Conservation (phyloP, 371 early-diverging fungal species). For the Globomyces sp. region DNA sequence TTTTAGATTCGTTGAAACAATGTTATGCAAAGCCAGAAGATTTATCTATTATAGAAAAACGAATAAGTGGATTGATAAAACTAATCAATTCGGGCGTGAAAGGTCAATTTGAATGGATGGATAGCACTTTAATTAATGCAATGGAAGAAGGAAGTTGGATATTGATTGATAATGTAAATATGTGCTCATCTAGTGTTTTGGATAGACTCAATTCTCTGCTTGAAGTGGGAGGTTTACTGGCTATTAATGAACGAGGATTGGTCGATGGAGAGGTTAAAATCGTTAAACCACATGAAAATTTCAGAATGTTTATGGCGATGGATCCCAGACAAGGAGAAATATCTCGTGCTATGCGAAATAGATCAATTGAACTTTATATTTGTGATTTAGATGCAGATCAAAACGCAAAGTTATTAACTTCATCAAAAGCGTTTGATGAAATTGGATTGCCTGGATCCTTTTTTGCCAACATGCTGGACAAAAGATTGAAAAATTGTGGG, state of each 20-base stretch:
- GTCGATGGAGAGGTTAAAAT: conserved; percentile 77
- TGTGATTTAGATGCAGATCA: conserved; percentile 5
- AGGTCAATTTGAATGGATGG: conserved; percentile 91
- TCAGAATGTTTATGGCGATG: conserved; percentile 98
- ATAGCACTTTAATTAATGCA: conserved; percentile 93
- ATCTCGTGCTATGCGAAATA: conserved; percentile 96
- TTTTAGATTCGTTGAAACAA: conserved; percentile 44
- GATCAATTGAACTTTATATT: conserved; percentile 81
- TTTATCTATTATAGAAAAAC: not conserved
- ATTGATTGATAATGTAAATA: conserved; percentile 97
- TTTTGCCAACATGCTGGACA: not conserved
- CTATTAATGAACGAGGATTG: conserved; percentile 89
- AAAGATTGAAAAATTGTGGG: no score
- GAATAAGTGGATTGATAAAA: conserved; percentile 7
- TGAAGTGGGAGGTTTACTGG: conserved; percentile 85
- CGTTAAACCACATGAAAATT: conserved; percentile 90
- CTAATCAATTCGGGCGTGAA: not conserved
- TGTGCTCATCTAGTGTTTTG: conserved; percentile 92
- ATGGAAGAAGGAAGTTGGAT: conserved; percentile 97
- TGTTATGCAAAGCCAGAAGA: conserved; percentile 54
- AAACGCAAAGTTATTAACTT: conserved; percentile 1
- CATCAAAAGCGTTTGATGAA: not conserved
- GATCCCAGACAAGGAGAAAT: conserved; percentile 94
- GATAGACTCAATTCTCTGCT: conserved; percentile 93
- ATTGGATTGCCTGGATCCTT: conserved; percentile 11